phyloP scores from a whole-genome alignment of 495 filamentous ascomycete species.

The Margaritispora aquatica region DNA sequence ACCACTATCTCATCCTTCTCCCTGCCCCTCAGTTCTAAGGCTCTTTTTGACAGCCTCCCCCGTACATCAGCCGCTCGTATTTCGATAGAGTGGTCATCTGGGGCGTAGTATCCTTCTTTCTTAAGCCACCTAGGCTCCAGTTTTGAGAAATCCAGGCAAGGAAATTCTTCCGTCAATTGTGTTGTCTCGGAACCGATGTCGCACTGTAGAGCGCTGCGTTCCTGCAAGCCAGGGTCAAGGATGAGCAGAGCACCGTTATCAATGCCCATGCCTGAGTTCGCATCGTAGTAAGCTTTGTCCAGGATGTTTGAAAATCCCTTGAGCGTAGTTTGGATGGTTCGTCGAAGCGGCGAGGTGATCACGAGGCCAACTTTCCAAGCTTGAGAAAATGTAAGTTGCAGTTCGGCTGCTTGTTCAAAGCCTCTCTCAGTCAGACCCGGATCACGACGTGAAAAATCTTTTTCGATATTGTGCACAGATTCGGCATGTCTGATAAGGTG shows the following conservation, averaged over 20 bases:
- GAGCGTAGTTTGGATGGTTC: neutral
- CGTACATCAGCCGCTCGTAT: neutral
- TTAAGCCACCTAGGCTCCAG: neutral
- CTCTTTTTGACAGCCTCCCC: neutral
- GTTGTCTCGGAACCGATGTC: neutral
- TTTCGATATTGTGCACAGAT: constrained; percentile 27
- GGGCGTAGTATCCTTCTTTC: neutral
- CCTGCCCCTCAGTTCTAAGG: neutral
- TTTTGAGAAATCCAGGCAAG: neutral
- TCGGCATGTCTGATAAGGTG: constrained; percentile 29
- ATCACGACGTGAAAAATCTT: constrained; percentile 26
- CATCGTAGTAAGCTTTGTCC: neutral
- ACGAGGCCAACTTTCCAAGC: neutral
- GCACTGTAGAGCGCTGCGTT: neutral
- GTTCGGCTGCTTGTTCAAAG: constrained; percentile 12
- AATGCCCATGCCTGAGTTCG: too few relatives aligned
- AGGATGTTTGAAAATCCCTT: neutral
- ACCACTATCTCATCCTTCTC: neutral
- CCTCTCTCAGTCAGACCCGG: constrained; percentile 22
- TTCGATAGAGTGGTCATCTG: neutral
- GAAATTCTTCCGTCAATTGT: neutral
- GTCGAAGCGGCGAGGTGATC: neutral
- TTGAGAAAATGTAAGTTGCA: too few relatives aligned
- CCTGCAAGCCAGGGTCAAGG: neutral
- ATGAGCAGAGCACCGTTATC: too few relatives aligned